Conservation (phyloP, 768 basidiomycete species). For the Suillus cothurnatus region DNA sequence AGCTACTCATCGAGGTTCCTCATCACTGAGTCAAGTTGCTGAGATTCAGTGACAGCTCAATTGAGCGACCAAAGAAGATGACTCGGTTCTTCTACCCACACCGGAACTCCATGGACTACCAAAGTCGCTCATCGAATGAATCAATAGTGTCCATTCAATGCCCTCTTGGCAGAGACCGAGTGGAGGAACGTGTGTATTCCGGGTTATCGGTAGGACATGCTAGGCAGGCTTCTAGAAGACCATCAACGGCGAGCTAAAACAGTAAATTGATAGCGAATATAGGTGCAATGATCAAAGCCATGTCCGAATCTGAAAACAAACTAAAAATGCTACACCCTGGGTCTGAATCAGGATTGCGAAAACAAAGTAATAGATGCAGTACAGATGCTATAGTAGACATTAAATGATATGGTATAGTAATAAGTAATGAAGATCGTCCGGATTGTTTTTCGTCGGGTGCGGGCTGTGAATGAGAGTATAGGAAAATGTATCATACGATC, state of each 20-base stretch:
- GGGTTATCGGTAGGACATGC: too few relatives aligned
- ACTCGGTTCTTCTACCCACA: too few relatives aligned
- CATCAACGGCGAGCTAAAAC: not conserved
- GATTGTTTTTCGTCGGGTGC: slow-evolving; percentile 24
- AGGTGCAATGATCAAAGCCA: slow-evolving; percentile 4
- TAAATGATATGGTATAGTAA: slow-evolving; percentile 37
- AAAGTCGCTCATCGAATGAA: too few relatives aligned
- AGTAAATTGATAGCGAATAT: slow-evolving; percentile 17
- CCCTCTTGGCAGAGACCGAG: too few relatives aligned
- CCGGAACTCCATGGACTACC: too few relatives aligned
- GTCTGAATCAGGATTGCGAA: slow-evolving; percentile 18
- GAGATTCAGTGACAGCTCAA: too few relatives aligned
- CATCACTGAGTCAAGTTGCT: too few relatives aligned
- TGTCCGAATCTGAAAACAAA: not conserved
- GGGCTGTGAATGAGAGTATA: slow-evolving; percentile 25
- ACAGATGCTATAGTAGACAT: slow-evolving; percentile 30
- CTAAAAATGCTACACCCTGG: slow-evolving; percentile 27
- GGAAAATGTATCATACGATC: slow-evolving; percentile 10
- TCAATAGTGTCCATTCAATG: too few relatives aligned
- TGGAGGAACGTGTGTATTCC: not conserved
- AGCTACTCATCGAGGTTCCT: too few relatives aligned
- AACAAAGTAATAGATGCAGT: slow-evolving; percentile 24
- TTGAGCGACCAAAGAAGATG: too few relatives aligned
- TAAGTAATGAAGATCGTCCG: slow-evolving; percentile 27
- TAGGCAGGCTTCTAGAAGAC: too few relatives aligned